Percentiles rank a stretch among this genome's conserved stretches.
These are phyloP conservation scores for Suillus lakei DNA, from an alignment of 768 basidiomycete genomes.

Conservation along the genomic window DNA sequence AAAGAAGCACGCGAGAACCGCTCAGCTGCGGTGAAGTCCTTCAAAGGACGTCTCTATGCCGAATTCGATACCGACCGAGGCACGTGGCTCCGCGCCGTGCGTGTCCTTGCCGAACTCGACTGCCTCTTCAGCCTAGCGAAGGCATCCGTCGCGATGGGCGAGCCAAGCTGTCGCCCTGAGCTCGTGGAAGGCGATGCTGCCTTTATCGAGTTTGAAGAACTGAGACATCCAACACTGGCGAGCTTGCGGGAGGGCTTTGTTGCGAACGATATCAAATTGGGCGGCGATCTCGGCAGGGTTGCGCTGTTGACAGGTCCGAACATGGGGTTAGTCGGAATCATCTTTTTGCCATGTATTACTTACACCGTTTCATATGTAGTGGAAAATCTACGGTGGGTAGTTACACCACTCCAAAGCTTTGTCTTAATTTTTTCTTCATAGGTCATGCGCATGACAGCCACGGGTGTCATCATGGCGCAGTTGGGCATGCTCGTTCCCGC, in stretches of 20 bases:
- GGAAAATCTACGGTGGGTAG: conserved; percentile 74
- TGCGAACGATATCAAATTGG: conserved; percentile 89
- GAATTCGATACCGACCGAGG: conserved; percentile 85
- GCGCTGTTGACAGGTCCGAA: conserved; percentile 89
- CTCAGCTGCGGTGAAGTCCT: conserved; percentile 77
- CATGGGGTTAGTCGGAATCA: conserved; percentile 68
- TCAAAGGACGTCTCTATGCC: conserved; percentile 76
- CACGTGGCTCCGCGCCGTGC: conserved; percentile 82
- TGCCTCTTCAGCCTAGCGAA: conserved; percentile 93
- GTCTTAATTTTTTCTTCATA: conserved; percentile 29
- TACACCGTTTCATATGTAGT: conserved; percentile 37
- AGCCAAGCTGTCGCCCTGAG: conserved; percentile 91
- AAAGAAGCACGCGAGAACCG: conserved; percentile 96
- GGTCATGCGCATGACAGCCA: conserved; percentile 95
- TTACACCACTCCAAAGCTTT: not conserved
- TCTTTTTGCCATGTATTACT: conserved; percentile 6
- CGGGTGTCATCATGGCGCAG: conserved; percentile 93
- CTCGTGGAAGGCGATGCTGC: conserved; percentile 83
- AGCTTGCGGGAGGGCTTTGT: conserved; percentile 84
- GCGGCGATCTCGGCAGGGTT: conserved; percentile 74
- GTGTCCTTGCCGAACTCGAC: conserved; percentile 93
- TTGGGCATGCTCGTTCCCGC: conserved; percentile 97
- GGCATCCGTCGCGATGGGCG: conserved; percentile 86
- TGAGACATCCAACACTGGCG: conserved; percentile 84
- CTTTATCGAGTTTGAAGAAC: conserved; percentile 83